phyloP scores from a whole-genome alignment of 768 basidiomycete genomes.

The Leccinum disarticulatum region DNA sequence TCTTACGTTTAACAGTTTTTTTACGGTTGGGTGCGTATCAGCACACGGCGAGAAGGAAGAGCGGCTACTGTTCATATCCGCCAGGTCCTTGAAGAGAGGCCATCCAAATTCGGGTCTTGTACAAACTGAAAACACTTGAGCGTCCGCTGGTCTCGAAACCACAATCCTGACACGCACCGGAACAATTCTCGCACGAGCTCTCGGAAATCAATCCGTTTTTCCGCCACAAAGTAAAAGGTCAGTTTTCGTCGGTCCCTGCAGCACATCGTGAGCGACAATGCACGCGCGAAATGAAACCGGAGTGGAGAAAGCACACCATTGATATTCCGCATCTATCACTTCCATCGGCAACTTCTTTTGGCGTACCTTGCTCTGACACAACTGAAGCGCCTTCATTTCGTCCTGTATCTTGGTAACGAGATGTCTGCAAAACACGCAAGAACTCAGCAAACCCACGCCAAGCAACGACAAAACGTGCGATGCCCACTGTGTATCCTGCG shows the following conservation, averaged over 20 bases:
- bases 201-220: constrained; percentile 93
- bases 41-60: not conserved
- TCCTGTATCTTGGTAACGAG: constrained; percentile 84
- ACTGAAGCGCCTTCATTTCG: constrained; percentile 86
- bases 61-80: constrained; percentile 42
- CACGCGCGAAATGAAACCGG: not conserved
- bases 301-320: constrained; percentile 63
- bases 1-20: not conserved
- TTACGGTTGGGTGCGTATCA: constrained; percentile 3
- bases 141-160: constrained; percentile 2
- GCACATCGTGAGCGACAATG: not conserved
- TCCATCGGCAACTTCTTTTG: constrained; percentile 98
- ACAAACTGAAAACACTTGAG: constrained; percentile 50
- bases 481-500: constrained; percentile 75
- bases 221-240: constrained; percentile 97
- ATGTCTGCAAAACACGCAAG: constrained; percentile 45
- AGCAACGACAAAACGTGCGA: not conserved
- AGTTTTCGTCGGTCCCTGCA: constrained; percentile 94
- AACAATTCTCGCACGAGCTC: constrained; percentile 95
- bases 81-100: constrained; percentile 66
- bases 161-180: constrained; percentile 47
- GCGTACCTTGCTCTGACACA: constrained; percentile 89
- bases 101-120: constrained; percentile 97
- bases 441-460: not conserved
- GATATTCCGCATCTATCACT: constrained; percentile 97